Conservation (phyloP, 1,284 basidiomycete species). For the Rhodotorula sp. region DNA sequence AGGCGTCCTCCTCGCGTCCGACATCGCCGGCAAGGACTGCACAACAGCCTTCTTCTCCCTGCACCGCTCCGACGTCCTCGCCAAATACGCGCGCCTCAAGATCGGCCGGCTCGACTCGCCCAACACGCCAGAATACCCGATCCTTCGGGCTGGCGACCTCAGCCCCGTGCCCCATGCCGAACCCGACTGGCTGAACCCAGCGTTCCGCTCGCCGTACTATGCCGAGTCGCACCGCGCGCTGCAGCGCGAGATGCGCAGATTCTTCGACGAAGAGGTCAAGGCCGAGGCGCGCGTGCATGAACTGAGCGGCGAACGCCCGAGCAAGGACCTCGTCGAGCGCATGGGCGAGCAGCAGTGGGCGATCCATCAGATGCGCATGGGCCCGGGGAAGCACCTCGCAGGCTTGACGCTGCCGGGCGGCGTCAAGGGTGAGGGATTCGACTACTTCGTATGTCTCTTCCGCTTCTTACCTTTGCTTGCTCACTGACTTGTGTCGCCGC, state of each 20-base stretch:
- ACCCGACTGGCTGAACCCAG: conserved; percentile 71
- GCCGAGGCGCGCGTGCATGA: conserved; percentile 48
- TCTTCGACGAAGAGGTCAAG: conserved; percentile 45
- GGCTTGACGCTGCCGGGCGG: conserved; percentile 72
- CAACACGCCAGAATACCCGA: conserved; percentile 55
- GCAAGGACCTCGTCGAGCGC: conserved; percentile 48
- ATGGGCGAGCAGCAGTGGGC: conserved; percentile 46
- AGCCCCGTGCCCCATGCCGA: conserved; percentile 76
- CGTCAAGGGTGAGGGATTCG: conserved; percentile 80
- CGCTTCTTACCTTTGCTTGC: too few species aligned
- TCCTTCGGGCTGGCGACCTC: conserved; percentile 53
- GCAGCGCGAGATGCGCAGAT: conserved; percentile 49
- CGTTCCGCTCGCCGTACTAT: conserved; percentile 79
- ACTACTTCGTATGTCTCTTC: conserved; percentile 61
- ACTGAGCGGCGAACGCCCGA: conserved; percentile 41
- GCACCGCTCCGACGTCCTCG: conserved; percentile 75
- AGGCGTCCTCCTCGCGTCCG: conserved; percentile 66
- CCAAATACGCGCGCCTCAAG: conserved; percentile 52
- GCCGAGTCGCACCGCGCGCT: conserved; percentile 56
- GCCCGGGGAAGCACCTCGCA: conserved; percentile 69
- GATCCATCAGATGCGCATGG: conserved; percentile 61
- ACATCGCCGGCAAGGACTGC: conserved; percentile 59
- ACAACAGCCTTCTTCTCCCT: conserved; percentile 81
- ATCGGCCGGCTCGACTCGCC: conserved; percentile 56
- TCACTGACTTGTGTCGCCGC: not conserved